phyloP scores from a whole-genome alignment of 108 stramenopile genomes.

The Pseudonitzschia pungens region DNA sequence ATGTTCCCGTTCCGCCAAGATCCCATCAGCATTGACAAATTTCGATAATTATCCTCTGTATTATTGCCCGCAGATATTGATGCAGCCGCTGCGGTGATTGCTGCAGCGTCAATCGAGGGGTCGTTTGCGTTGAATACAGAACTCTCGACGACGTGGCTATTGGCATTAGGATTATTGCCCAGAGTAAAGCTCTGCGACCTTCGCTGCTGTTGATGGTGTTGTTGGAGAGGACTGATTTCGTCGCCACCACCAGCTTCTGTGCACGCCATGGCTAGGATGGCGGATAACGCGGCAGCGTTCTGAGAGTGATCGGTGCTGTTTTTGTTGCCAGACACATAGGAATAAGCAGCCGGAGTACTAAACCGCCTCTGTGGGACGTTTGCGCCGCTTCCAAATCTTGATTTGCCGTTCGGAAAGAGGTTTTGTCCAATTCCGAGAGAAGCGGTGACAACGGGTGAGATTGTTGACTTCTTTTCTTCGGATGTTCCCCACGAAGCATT shows the following conservation, averaged over 20 bases:
- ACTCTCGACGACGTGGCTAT: too few species aligned
- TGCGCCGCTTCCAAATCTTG: background rate
- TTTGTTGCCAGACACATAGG: background rate
- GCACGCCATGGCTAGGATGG: background rate
- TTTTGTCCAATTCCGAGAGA: background rate
- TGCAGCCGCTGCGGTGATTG: background rate
- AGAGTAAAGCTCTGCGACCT: background rate
- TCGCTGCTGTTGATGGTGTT: background rate
- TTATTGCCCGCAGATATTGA: background rate
- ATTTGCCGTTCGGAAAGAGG: too few species aligned
- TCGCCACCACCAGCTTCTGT: background rate
- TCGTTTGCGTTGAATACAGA: background rate
- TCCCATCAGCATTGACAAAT: too few species aligned
- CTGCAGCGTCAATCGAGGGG: background rate
- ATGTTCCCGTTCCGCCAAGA: too few species aligned
- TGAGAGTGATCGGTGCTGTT: background rate
- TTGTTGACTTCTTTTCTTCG: too few species aligned
- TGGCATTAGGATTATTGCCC: background rate
- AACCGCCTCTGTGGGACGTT: background rate
- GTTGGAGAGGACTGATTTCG: background rate
- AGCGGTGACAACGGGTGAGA: background rate
- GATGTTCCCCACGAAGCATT: slow-evolving; percentile 13
- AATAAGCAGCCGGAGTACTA: background rate
- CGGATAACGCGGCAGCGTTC: background rate
- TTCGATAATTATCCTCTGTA: too few species aligned